Evolutionary conservation across 1,284 basidiomycete genomes (phyloP).

Genomic region (Gomphus bonarii): DNA sequence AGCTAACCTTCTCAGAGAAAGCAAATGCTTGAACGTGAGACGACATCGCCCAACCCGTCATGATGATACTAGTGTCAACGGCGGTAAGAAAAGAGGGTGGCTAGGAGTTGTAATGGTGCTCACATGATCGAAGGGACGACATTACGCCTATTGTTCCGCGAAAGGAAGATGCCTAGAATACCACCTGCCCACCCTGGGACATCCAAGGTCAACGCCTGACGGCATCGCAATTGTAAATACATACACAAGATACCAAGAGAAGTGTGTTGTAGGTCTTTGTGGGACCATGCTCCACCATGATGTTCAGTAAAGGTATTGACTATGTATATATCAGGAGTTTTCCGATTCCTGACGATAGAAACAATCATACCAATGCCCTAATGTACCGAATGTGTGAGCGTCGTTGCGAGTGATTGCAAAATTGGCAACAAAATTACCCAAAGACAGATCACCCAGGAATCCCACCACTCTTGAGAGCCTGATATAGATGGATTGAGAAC

Average conservation of each 20-base stretch:
- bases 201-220: not conserved
- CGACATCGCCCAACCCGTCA: constrained; percentile 95
- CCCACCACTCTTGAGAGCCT: constrained; percentile 75
- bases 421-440: constrained; percentile 49
- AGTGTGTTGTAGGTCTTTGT: constrained; percentile 93
- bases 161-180: constrained; percentile 77
- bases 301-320: constrained; percentile 96
- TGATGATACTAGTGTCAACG: constrained; percentile 51
- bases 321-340: constrained; percentile 14
- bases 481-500: not conserved
- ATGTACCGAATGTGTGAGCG: not conserved
- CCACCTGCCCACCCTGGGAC: constrained; percentile 85
- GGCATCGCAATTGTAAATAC: constrained; percentile 11
- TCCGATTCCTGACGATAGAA: not conserved
- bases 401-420: not conserved
- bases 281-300: constrained; percentile 71
- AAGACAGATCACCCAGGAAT: constrained; percentile 79
- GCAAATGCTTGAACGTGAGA: constrained; percentile 80
- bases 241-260: constrained; percentile 54
- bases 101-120: constrained; percentile 15
- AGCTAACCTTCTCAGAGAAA: constrained; percentile 66
- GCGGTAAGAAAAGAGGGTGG: not conserved
- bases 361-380: constrained; percentile 49
- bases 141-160: constrained; percentile 76
- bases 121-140: constrained; percentile 81